phyloP scores from a whole-genome alignment of 148 eudicot genomes.

The Suaeda aralocaspica region DNA sequence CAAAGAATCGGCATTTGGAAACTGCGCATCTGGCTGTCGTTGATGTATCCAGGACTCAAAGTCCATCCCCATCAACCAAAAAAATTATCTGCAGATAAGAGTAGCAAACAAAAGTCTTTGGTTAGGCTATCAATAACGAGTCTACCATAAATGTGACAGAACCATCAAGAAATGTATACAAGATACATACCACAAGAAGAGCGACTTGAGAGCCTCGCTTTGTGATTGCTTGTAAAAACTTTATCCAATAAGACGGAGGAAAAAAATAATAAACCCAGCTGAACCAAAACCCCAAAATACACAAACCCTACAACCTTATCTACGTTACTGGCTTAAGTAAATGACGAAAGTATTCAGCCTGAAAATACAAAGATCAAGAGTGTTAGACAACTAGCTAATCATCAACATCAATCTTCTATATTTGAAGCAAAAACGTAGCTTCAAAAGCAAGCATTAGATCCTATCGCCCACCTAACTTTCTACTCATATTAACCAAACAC shows the following conservation, averaged over 20 bases:
- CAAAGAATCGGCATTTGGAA: constrained; percentile 33
- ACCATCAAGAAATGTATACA: not conserved
- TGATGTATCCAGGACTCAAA: constrained; percentile 41
- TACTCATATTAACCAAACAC: not conserved
- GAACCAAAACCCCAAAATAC: constrained; percentile 38
- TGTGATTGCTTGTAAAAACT: constrained; percentile 35
- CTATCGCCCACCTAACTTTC: no score
- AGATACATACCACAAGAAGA: constrained; percentile 35
- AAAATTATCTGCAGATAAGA: constrained; percentile 30
- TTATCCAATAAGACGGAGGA: constrained; percentile 38
- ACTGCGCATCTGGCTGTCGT: constrained; percentile 36
- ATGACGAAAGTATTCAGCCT: constrained; percentile 96
- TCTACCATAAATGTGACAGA: not conserved
- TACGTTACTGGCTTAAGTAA: constrained; percentile 98
- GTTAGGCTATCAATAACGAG: not conserved
- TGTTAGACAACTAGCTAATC: constrained; percentile 16
- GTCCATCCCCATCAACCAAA: constrained; percentile 67
- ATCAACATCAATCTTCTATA: not conserved
- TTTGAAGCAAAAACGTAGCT: not conserved
- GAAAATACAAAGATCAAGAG: constrained; percentile 36
- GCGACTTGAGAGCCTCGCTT: constrained; percentile 21
- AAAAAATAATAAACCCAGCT: constrained; percentile 48
- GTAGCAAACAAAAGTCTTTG: constrained; percentile 5
- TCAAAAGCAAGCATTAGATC: not conserved
- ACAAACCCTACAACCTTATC: constrained; percentile 34